A percentile compares a stretch with the other conserved stretches of the same genome.
Conservation (phyloP, 371 early-diverging fungal genomes). For the Gilbertella persicaria region DNA sequence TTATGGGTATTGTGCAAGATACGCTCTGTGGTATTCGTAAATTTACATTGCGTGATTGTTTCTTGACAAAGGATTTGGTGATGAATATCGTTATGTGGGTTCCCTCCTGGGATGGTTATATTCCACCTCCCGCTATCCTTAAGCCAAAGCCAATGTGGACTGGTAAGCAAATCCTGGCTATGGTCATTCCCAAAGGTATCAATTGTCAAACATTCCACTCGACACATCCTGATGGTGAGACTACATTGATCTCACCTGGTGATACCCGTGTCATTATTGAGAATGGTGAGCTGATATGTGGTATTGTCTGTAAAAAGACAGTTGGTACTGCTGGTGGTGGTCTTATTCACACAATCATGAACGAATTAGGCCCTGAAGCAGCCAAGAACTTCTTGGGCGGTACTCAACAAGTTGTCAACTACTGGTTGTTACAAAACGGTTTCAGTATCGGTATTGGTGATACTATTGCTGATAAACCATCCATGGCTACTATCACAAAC, state of each 20-base stretch:
- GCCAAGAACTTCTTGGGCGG: conserved; percentile 95
- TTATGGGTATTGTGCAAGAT: conserved; percentile 99
- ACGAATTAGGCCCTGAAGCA: conserved; percentile 94
- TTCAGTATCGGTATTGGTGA: conserved; percentile 99
- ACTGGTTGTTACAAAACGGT: conserved; percentile 94
- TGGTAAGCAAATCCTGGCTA: conserved; percentile 96
- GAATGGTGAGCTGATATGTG: conserved; percentile 93
- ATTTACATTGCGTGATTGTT: conserved; percentile 95
- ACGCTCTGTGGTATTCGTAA: conserved; percentile 96
- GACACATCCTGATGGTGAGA: conserved; percentile 84
- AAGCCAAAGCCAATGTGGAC: conserved; percentile 98
- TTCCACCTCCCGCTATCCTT: conserved; percentile 93
- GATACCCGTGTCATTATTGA: conserved; percentile 94
- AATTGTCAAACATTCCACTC: conserved; percentile 82
- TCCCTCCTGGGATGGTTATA: conserved; percentile 92
- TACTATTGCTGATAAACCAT: conserved; percentile 91
- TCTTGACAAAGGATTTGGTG: conserved; percentile 88
- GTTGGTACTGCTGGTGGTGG: conserved; percentile 95
- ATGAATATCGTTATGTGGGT: conserved; percentile 97
- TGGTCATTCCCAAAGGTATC: conserved; percentile 93
- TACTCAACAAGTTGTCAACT: conserved; percentile 95
- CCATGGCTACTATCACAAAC: conserved; percentile 86
- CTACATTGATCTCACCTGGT: conserved; percentile 79
- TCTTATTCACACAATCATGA: conserved; percentile 95
- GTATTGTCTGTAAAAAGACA: conserved; percentile 97